Percentiles rank a stretch among this genome's conserved stretches.
These are phyloP conservation scores for Coemansia sp. DNA, from an alignment of 192 early-diverging fungal species.

Conservation along the genomic window DNA sequence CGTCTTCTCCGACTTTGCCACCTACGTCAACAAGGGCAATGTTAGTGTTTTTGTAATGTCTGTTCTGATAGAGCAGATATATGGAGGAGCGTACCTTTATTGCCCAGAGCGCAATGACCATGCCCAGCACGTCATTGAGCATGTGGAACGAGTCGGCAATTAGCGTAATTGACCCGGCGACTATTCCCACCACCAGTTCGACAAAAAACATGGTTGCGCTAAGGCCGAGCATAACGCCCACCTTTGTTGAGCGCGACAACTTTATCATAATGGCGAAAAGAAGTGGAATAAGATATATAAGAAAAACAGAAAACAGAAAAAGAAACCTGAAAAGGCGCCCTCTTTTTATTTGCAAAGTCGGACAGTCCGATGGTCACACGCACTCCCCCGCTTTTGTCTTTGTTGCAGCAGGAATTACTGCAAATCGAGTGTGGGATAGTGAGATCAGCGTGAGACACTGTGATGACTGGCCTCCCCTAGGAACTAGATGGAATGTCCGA, in stretches of 20 bases:
- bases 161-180: conserved; percentile 75
- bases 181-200: conserved; percentile 80
- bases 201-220: conserved; percentile 73
- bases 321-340: neutral
- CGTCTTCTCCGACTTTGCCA: conserved; percentile 62
- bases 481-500: neutral
- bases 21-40: conserved; percentile 17
- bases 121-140: conserved; percentile 78
- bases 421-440: neutral
- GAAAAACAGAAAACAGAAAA: neutral
- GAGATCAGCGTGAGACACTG: neutral
- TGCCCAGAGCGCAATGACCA: conserved; percentile 82
- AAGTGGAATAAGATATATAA: neutral
- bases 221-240: conserved; percentile 61
- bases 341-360: neutral
- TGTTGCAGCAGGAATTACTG: neutral
- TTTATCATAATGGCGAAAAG: conserved; percentile 6
- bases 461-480: neutral
- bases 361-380: neutral
- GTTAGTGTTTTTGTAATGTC: neutral
- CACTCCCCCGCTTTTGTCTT: neutral
- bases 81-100: conserved; percentile 51
- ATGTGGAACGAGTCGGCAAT: conserved; percentile 94
- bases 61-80: neutral
- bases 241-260: conserved; percentile 58